phyloP scores from a whole-genome alignment of 805 yeast genomes.

The Kuraishia molischiana region DNA sequence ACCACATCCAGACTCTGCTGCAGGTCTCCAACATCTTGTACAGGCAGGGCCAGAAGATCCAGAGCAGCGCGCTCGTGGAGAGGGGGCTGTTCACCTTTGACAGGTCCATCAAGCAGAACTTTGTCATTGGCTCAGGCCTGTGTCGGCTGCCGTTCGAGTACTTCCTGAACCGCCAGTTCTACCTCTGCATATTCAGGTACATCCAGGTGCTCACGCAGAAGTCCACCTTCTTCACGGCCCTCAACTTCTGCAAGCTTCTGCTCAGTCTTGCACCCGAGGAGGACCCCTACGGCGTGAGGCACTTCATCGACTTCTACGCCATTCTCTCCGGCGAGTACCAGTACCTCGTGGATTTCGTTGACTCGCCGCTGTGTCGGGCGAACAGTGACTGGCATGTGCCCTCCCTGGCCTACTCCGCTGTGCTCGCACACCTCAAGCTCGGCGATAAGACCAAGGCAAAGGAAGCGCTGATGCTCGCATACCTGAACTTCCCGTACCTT shows the following conservation, averaged over 20 bases:
- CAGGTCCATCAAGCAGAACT: conserved; percentile 53
- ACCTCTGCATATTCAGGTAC: conserved; percentile 63
- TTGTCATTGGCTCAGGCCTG: conserved; percentile 46
- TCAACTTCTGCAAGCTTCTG: conserved; percentile 62
- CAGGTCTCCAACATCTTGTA: conserved; percentile 68
- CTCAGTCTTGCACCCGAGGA: conserved; percentile 61
- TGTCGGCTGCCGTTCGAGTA: conserved; percentile 68
- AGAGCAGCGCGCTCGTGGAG: conserved; percentile 67
- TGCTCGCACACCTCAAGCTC: conserved; percentile 46
- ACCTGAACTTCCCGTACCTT: conserved; percentile 44
- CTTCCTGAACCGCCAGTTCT: conserved; percentile 70
- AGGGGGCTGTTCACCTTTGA: conserved; percentile 74
- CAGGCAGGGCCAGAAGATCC: conserved; percentile 68
- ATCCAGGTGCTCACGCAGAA: conserved; percentile 63
- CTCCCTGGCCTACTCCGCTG: conserved; percentile 57
- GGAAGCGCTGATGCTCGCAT: conserved; percentile 38
- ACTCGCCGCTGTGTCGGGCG: conserved; percentile 45
- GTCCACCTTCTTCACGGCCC: conserved; percentile 71
- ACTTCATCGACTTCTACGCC: conserved; percentile 74
- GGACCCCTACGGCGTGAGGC: conserved; percentile 80
- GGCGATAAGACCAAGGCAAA: conserved; percentile 32
- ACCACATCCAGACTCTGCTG: conserved; percentile 68
- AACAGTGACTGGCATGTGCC: conserved; percentile 66
- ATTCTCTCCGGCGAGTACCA: conserved; percentile 53
- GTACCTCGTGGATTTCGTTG: conserved; percentile 47